phyloP scores from a whole-genome alignment of 1,139 yeast species.

The Pichia inconspicua region DNA sequence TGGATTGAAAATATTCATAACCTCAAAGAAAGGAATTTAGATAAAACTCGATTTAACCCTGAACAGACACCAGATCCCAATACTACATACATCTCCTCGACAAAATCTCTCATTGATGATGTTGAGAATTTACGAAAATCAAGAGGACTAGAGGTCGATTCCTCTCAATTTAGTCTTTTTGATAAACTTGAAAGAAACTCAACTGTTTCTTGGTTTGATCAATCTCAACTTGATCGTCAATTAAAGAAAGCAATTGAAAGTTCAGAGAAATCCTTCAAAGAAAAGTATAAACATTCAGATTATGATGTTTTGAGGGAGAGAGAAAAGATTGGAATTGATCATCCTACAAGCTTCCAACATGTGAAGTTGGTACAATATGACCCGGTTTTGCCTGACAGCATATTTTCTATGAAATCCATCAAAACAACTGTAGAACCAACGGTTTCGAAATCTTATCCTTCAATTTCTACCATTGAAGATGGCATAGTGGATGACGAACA shows the following conservation, averaged over 20 bases:
- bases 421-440: neutral
- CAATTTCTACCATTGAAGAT: neutral
- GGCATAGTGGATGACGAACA: neutral
- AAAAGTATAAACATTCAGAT: conserved; percentile 3
- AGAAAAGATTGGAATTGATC: neutral
- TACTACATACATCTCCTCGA: conserved; percentile 21
- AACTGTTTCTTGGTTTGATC: conserved; percentile 34
- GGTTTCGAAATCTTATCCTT: neutral
- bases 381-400: conserved; percentile 4
- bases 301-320: neutral
- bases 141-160: conserved; percentile 29
- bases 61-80: conserved; percentile 6
- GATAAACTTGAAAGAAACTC: conserved; percentile 19
- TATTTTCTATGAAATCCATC: neutral
- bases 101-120: conserved; percentile 56
- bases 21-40: conserved; percentile 36
- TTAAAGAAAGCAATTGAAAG: conserved; percentile 20
- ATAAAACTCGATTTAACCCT: conserved; percentile 28
- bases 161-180: conserved; percentile 20
- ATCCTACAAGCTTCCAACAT: conserved; percentile 19
- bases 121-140: conserved; percentile 46
- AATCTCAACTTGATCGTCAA: conserved; percentile 29
- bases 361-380: conserved; percentile 13
- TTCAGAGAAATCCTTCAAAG: conserved; percentile 16
- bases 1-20: conserved; percentile 48